These are phyloP conservation scores for Lipomyces chichibuensis DNA, from an alignment of 805 yeast genomes.

Conservation along the genomic window DNA sequence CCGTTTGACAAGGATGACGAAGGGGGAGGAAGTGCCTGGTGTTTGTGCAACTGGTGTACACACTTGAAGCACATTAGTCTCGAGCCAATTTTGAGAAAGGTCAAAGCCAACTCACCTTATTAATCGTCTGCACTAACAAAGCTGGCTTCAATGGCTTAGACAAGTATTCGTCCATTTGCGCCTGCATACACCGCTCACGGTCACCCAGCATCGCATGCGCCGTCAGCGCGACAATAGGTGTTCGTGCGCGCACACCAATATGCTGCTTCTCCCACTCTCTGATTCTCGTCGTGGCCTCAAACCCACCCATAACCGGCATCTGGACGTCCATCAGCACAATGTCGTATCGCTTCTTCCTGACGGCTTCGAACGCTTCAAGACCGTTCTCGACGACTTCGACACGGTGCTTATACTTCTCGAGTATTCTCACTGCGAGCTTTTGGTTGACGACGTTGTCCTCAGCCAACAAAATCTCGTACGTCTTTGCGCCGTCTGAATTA, in stretches of 20 bases:
- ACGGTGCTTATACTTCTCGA: constrained; percentile 82
- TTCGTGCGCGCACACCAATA: constrained; percentile 71
- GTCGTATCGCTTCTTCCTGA: constrained; percentile 67
- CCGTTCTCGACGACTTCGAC: constrained; percentile 89
- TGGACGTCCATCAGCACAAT: constrained; percentile 91
- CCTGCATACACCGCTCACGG: constrained; percentile 80
- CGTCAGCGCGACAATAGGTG: constrained; percentile 86
- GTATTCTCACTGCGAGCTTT: constrained; percentile 79
- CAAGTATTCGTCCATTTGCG: constrained; percentile 90
- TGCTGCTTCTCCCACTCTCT: constrained; percentile 85
- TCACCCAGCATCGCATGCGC: constrained; percentile 96
- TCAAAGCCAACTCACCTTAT: constrained; percentile 48
- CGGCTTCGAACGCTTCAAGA: constrained; percentile 76
- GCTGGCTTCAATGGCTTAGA: constrained; percentile 87
- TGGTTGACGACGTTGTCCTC: constrained; percentile 89
- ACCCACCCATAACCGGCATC: constrained; percentile 96
- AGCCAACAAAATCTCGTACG: constrained; percentile 75
- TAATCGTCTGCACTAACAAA: constrained; percentile 78
- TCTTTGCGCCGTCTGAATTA: constrained; percentile 74
- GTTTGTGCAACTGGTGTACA: constrained; percentile 29
- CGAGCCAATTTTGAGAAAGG: neutral
- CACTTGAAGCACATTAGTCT: constrained; percentile 10
- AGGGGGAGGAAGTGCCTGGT: neutral
- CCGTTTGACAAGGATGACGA: neutral
- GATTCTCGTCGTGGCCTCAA: constrained; percentile 84